phyloP scores from a whole-genome alignment of 306 rosid genomes.

The Spatholobus suberectus region DNA sequence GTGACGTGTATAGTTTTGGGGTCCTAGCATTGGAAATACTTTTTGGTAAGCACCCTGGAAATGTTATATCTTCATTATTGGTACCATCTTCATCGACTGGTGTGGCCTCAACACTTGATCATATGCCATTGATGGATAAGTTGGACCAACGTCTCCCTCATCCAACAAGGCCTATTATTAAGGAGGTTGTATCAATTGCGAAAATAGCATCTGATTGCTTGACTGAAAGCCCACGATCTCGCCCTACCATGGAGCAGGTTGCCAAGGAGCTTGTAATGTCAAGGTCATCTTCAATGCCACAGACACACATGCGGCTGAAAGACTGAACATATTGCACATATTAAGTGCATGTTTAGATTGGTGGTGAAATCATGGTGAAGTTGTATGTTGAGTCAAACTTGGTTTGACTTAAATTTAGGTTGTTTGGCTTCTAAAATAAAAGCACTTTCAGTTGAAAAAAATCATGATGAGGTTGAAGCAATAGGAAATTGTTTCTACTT shows the following conservation, averaged over 20 bases:
- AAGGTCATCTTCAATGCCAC: background rate
- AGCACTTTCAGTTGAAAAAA: too few species aligned
- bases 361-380: too few species aligned
- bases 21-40: slow-evolving; percentile 26
- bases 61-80: background rate
- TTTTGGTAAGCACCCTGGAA: slow-evolving; percentile 25
- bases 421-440: too few species aligned
- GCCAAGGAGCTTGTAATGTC: background rate
- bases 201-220: background rate
- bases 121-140: background rate
- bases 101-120: background rate
- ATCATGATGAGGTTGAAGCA: too few species aligned
- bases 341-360: too few species aligned
- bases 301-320: too few species aligned
- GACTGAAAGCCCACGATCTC: slow-evolving; percentile 19
- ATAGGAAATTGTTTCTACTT: too few species aligned
- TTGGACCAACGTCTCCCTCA: slow-evolving; percentile 28
- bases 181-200: background rate
- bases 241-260: slow-evolving; percentile 24
- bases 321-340: background rate
- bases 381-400: too few species aligned
- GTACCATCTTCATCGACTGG: background rate
- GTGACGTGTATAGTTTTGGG: slow-evolving; percentile 34
- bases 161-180: background rate
- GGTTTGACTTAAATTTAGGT: too few species aligned